A percentile compares a stretch with the other conserved stretches of the same genome.
Evolutionary conservation across 1,284 basidiomycete genomes (phyloP).

Genomic region (Leccinum angustisporum): DNA sequence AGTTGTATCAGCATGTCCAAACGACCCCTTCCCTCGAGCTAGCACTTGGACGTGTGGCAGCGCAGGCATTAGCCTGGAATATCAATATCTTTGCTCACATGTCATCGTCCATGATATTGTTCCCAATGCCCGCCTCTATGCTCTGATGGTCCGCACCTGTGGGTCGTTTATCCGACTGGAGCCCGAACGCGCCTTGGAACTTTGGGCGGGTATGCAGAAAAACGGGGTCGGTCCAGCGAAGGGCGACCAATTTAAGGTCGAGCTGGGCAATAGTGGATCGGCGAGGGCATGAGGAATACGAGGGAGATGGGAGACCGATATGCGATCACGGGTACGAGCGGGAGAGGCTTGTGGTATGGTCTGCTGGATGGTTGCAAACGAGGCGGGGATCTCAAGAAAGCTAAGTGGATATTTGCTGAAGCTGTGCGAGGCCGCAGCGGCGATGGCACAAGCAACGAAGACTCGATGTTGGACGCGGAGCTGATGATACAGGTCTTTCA

Average conservation of each 20-base stretch:
- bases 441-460: slow-evolving; percentile 32
- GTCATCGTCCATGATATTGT: slow-evolving; percentile 79
- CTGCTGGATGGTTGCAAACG: slow-evolving; percentile 89
- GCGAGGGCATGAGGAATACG: slow-evolving; percentile 78
- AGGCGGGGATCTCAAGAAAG: slow-evolving; percentile 77
- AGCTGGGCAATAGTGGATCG: slow-evolving; percentile 61
- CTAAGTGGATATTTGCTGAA: slow-evolving; percentile 91
- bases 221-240: slow-evolving; percentile 56
- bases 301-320: slow-evolving; percentile 71
- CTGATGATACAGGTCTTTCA: slow-evolving; percentile 86
- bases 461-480: slow-evolving; percentile 55
- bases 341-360: slow-evolving; percentile 69
- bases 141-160: slow-evolving; percentile 88
- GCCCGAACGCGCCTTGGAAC: slow-evolving; percentile 88
- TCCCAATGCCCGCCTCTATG: slow-evolving; percentile 76
- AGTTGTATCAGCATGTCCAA: slow-evolving; percentile 47
- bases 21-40: slow-evolving; percentile 37
- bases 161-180: slow-evolving; percentile 61
- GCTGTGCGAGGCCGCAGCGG: slow-evolving; percentile 51
- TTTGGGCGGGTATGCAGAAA: slow-evolving; percentile 90
- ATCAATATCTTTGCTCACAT: slow-evolving; percentile 89
- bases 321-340: slow-evolving; percentile 15
- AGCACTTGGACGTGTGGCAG: slow-evolving; percentile 31
- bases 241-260: slow-evolving; percentile 66
- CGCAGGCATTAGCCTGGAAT: slow-evolving; percentile 75